These are phyloP conservation scores for Penicillium verhagenii DNA, from an alignment of 495 filamentous ascomycete species.

Conservation along the genomic window DNA sequence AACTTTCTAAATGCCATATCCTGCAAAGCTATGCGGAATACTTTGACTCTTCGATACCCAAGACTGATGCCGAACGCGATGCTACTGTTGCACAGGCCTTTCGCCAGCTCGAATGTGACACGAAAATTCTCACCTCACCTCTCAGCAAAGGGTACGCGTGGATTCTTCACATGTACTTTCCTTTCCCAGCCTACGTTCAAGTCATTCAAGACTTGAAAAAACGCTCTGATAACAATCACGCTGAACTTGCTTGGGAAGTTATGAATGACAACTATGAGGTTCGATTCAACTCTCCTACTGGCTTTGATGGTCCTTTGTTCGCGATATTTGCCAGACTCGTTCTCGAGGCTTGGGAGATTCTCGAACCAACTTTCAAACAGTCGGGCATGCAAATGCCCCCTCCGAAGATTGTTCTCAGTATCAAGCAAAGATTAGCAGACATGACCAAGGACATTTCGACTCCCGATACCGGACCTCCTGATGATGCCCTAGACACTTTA, in stretches of 20 bases:
- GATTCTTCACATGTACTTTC: conserved; percentile 48
- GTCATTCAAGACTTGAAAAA: conserved; percentile 45
- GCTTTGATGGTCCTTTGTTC: conserved; percentile 34
- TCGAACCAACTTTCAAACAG: conserved; percentile 20
- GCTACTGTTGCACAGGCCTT: conserved; percentile 40
- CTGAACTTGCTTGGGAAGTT: conserved; percentile 42
- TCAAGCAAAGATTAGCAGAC: conserved; percentile 26
- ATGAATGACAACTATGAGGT: conserved; percentile 53
- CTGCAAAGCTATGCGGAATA: conserved; percentile 44
- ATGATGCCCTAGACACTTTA: not conserved
- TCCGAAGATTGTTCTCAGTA: conserved; percentile 41
- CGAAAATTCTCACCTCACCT: conserved; percentile 47
- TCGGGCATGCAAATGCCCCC: conserved; percentile 17
- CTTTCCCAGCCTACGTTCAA: conserved; percentile 52
- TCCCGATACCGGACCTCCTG: not conserved
- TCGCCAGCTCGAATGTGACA: conserved; percentile 46
- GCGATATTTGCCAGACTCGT: conserved; percentile 41
- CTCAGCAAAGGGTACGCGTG: conserved; percentile 46
- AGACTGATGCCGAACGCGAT: conserved; percentile 36
- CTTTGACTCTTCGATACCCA: conserved; percentile 13
- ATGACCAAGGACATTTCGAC: not conserved
- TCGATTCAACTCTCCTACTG: conserved; percentile 20
- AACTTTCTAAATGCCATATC: conserved; percentile 46
- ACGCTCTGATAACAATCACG: conserved; percentile 32
- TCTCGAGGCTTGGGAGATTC: conserved; percentile 47